These are phyloP conservation scores for Cladosporium sp. DNA, from an alignment of 2,329 filamentous ascomycete genomes.

Conservation along the genomic window DNA sequence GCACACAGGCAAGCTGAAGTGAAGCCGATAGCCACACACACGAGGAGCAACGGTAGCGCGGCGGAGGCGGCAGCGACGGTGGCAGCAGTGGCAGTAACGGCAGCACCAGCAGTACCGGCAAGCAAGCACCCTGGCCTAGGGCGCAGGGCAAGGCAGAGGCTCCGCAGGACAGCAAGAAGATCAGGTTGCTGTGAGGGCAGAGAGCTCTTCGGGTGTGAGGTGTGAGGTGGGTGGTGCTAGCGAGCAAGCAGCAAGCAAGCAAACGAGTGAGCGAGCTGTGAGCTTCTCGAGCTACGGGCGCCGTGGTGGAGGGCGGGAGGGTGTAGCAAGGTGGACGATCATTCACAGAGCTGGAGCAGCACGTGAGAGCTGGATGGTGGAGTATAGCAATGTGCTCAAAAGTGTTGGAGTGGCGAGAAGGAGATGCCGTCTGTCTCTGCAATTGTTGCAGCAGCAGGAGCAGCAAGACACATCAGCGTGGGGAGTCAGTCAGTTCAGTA, in stretches of 20 bases:
- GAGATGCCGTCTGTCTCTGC: no score
- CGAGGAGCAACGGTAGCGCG: background rate
- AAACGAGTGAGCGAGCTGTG: background rate
- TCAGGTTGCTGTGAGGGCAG: no score
- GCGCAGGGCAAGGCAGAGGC: background rate
- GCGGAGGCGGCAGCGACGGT: background rate
- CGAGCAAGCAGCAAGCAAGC: no score
- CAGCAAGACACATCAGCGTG: no score
- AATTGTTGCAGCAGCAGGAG: no score
- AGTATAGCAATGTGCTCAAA: no score
- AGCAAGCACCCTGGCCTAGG: constrained; percentile 6
- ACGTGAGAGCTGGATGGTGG: no score
- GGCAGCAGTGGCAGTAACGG: constrained; percentile 3
- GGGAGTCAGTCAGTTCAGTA: no score
- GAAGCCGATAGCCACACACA: constrained; percentile 4
- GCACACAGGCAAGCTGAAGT: constrained; percentile 9
- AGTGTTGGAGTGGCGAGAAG: no score
- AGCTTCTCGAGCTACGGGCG: constrained; percentile 7
- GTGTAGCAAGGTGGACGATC: background rate
- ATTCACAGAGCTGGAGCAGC: background rate
- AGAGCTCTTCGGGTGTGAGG: no score
- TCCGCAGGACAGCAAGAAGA: background rate
- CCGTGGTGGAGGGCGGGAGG: background rate
- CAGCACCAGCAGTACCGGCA: no score
- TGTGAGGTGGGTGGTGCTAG: background rate